Base-by-base conservation (phyloP, 306 rosid genomes). In the Parietaria judaica region DNA sequence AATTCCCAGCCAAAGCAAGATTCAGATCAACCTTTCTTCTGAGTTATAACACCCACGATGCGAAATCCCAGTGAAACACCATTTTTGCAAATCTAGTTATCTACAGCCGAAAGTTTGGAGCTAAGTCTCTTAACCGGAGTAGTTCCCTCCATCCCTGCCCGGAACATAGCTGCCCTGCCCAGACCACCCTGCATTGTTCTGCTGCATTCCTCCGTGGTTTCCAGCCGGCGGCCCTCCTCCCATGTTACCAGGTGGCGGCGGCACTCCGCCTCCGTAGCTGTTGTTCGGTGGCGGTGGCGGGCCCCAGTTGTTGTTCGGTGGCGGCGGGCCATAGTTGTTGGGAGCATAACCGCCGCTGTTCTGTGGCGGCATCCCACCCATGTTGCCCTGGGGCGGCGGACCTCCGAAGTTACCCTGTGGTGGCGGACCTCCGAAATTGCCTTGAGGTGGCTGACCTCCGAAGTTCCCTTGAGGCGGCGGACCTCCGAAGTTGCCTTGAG, bases 141-240 rank as follows among this genome's bases (percentile, higher is more conserved):
- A 65, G 67, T 79, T 80, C 43, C 76, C 63, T 58, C 73, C 54
- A 48, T 73, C 78, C 72, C 78, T 59, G 61, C 46, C 58, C 39
- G 78, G 81, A 5, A 62, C 53, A 66, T 66, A 69, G 64, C 79
- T 70, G 68, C 36, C 53, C 71, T 74, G 78, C 58, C 52, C 66
- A 35, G 81, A 64, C 95, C 92, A 82, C 6, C 14, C 57, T 11
- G 31, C 37, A 16, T 64, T 64, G 16, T 51, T 49, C 43, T 31
- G 57, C 14, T 54, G 64, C 43, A 14, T 16, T 23, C 66, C 70
- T 5, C 60, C 65, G 5, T 6, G 8, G 62, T 53, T 65, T 61
- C 14, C 62, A 0, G 23, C 35, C 0, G 70, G 60, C 4, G 59
- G 43, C 6, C 66, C 66, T 12, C 53, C 34, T 4, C 39, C 60